Evolutionary conservation across 2,329 filamentous ascomycete genomes (phyloP).

Genomic region (Phyllosticta citriasiana): DNA sequence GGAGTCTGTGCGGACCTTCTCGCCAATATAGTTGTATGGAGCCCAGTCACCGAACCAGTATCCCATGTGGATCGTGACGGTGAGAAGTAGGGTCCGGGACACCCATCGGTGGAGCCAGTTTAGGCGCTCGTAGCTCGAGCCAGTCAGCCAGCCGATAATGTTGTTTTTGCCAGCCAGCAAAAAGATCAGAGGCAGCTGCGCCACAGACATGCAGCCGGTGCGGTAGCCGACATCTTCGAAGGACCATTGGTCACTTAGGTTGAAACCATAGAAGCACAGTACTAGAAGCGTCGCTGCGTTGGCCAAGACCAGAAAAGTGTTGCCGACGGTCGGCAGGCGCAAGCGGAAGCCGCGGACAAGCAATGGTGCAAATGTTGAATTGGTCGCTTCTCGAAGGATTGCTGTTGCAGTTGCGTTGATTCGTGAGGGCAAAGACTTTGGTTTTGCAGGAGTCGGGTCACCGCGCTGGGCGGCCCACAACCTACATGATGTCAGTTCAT

Average conservation of each 20-base stretch:
- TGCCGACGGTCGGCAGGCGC: conserved; percentile 31
- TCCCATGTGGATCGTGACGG: conserved; percentile 58
- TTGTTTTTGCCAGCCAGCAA: conserved; percentile 47
- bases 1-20: conserved; percentile 51
- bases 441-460: conserved; percentile 40
- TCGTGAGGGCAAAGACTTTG: conserved; percentile 38
- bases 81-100: conserved; percentile 57
- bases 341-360: conserved; percentile 25
- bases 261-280: conserved; percentile 46
- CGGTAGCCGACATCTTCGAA: conserved; percentile 50
- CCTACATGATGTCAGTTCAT: conserved; percentile 22
- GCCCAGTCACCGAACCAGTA: conserved; percentile 59
- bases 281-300: conserved; percentile 44
- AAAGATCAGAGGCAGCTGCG: conserved; percentile 47
- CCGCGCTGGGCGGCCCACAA: conserved; percentile 33
- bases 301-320: conserved; percentile 29
- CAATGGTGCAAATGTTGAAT: conserved; percentile 33
- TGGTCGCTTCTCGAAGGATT: conserved; percentile 42
- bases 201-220: conserved; percentile 42
- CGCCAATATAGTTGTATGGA: conserved; percentile 47
- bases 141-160: conserved; percentile 50
- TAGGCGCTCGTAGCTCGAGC: conserved; percentile 56
- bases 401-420: conserved; percentile 45
- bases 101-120: conserved; percentile 70
- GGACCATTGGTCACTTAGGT: conserved; percentile 38